Evolutionary conservation across 1,284 basidiomycete species (phyloP), one percentile per base, ranked within the genome.

Genomic region (Vanrija pseudolonga): DNA sequence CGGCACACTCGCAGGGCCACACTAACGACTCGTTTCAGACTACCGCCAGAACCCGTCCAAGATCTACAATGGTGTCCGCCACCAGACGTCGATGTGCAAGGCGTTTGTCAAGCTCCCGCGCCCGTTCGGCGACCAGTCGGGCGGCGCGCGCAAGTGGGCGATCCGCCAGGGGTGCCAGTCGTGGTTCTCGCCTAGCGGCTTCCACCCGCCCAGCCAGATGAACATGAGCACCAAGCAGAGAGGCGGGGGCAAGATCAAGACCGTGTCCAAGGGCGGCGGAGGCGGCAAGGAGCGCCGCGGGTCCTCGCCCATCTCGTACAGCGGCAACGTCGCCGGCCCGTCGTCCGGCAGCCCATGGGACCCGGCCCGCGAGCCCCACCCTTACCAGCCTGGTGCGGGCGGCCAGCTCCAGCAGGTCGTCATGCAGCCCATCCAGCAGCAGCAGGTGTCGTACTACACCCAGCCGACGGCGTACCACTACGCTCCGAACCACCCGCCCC

Each of bases 11-110:
- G n/a, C 14, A 17, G 48, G 51, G 22, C 15, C 49, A 43, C 54
- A 47, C 39, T 24, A 26, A 26, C 43, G 26, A 26, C 11, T 26
- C 26, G 26, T 26, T 26, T 26, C 57, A 75, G 73, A 72, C 61
- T 77, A 74, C 59, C 69, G 71, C 42, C 71, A 74, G 45, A 71
- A 74, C 62, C 74, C 76, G 3, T 66, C 71, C 45, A 71, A 76
- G 59, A 69, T 77, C 51, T 77, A 77, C 70, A 76, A 76, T 59
- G 76, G 76, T n/a, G 71, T 77, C 23, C 68, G 76, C 37, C 76
- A 77, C 61, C 72, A 73, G 57, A 73, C 74, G 4, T 76, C 74
- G 45, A 72, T 73, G 67, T 74, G 69, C 63, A 71, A 73, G 51
- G 73, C 74, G 0, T 76, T 77, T 54, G 71, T 74, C 55, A 75